Base-by-base conservation (phyloP, 345 rosid species). In the Turritis glabra region DNA sequence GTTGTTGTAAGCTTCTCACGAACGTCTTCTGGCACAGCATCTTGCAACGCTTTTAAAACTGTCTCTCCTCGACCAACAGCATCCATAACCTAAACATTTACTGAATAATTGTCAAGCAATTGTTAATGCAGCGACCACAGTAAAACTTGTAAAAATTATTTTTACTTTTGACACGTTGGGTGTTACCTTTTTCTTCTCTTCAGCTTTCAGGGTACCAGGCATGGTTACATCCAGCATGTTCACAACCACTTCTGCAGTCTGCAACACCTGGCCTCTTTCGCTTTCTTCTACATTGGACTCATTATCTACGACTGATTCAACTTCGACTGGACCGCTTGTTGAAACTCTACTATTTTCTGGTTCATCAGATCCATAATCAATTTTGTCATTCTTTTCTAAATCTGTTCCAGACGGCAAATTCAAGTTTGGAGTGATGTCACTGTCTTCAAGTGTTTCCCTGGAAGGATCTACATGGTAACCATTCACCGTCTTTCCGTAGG, bases 1-100 rank as follows among this genome's bases (percentile, higher is more conserved):
- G 97, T 74, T 61, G 82, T 63, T 52, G 88, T 88, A 50, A 94
- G 91, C 77, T 86, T 94, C 77, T 26, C 98, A 52, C 90, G 90
- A 80, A 91, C 98, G 22, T 94, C 97, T 84, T 88, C 97, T 12
- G 97, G 97, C 67, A 94, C 95, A 27, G 90, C 97, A 82, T 87
- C 92, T 84, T 94, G 85, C 84, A 94, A 81, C 64, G 97, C 98
- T 70, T 72, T 86, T 79, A 94, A 41, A 69, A 94, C 29, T 14
- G 97, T 84, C 84, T 91, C 96, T 75, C 98, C 98, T 84, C 84
- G 90, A 80, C 81, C 80, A 38, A 94, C 90, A 76, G 96, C 98
- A 82, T 82, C 83, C 79, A 91, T 82, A 51, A 91, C 95, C 98
- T 94, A 84, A 66, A 87, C 76, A 80, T 18, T 73, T 69, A 71